Base-by-base conservation (phyloP, 2,329 filamentous ascomycete genomes). In the Epichloe typhina region DNA sequence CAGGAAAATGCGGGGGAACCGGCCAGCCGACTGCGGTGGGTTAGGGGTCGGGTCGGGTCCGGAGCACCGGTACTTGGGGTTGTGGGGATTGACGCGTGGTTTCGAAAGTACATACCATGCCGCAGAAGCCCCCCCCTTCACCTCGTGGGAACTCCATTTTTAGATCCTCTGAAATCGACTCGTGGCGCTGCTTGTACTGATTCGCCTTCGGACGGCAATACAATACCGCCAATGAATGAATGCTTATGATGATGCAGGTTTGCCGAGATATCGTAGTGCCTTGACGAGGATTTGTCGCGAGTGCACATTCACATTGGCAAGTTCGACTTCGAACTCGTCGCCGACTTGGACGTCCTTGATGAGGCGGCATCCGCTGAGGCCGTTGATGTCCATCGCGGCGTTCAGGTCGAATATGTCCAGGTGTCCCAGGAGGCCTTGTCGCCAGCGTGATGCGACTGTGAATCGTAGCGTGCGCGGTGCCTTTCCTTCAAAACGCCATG, bases 241-340 rank as follows among this genome's bases (percentile, higher is more conserved):
- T 9, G 11, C 19, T 40, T 11, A 33, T 37, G 47, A 49, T 8
- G 33, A 36, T 26, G 46, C 12, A 12, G 46, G 9, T 26, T 51
- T 35, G 42, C 46, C 57, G 33, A 61, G 55, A 51, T 62, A 63
- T 46, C 63, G 60, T 40, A 75, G 50, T 11, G 71, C 69, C 62
- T 69, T 72, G 53, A 80, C 75, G 11, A 64, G 54, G 41, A 82
- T 68, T 41, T 63, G 62, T 38, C 67, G 66, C 15, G 61, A 58
- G 57, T 75, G 69, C 26, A 77, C 71, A 56, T 80, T 75, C 53
- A 83, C 62, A 54, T 79, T 65, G n/a, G 54, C 57, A 39, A 83
- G 64, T 61, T 74, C 71, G 35, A 81, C 79, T 54, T 76, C 72
- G 53, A 79, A 75, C n/a, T 71, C 63, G 59, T 82, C 77, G 5